phyloP scores from a whole-genome alignment of 768 basidiomycete species.

The Macrolepiota fuliginosa region DNA sequence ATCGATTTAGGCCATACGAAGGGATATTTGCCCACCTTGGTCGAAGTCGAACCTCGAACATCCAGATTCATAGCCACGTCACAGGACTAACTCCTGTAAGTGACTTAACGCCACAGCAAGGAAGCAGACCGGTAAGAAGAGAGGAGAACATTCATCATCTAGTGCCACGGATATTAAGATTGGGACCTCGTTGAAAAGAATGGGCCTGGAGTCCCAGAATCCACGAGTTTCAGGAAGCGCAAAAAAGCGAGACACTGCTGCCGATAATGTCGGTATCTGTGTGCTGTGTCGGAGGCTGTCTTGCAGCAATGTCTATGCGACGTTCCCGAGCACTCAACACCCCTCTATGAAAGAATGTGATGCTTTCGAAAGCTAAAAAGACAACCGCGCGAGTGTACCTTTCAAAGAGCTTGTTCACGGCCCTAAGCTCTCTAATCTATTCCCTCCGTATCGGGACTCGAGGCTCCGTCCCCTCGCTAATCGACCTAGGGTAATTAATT shows the following conservation, averaged over 20 bases:
- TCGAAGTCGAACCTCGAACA: constrained; percentile 2
- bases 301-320: background rate
- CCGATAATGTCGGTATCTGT: background rate
- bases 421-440: constrained; percentile 8
- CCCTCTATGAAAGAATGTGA: constrained; percentile 1
- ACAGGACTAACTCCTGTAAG: constrained; percentile 1
- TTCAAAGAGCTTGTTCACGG: background rate
- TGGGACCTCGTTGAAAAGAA: background rate
- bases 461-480: background rate
- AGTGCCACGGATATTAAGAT: background rate
- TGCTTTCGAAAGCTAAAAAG: constrained; percentile 3
- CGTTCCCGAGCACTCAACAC: background rate
- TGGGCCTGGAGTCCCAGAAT: background rate
- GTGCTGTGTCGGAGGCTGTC: background rate
- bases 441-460: background rate
- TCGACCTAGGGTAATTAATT: background rate
- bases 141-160: background rate
- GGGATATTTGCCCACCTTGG: background rate
- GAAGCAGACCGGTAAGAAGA: constrained; percentile 9
- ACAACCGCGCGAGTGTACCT: constrained; percentile 10
- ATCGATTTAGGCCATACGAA: background rate
- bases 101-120: constrained; percentile 5
- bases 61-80: constrained; percentile 11
- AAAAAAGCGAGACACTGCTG: background rate
- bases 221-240: background rate